Base-by-base conservation (phyloP, 2,329 filamentous ascomycete species). In the Fonsecaea pugnacius region DNA sequence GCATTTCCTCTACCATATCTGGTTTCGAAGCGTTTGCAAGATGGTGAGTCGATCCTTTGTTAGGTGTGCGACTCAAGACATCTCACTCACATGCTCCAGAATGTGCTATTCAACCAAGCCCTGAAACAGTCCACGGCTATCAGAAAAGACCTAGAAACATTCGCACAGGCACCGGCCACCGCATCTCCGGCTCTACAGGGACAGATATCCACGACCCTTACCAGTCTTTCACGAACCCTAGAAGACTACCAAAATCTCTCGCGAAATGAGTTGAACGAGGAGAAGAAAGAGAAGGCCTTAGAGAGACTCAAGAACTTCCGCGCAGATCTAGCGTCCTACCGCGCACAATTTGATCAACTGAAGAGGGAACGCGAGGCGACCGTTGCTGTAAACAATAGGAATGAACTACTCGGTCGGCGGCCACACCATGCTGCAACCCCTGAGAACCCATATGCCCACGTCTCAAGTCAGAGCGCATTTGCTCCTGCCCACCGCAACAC, bases 181-280 rank as follows among this genome's bases (percentile, higher is more conserved):
- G 82, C 83, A 55, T 88, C 87, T 46, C 82, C 85, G 53, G 85
- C 86, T 58, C 82, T 90, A 12, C 88, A 89, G 73, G 85, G 82
- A 80, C 90, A 92, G 77, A 86, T 92, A 69, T 89, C 89, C n/a
- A 89, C 88, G 21, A 91, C 91, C 14, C 80, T 96, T 33, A 88
- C 90, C 50, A 87, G 92, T 65, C 92, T 99, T 77, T 87, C 90
- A 53, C 91, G 95, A 66, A 96, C 92, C 0, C 84, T 99, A 69
- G 93, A 97, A 79, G 93, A 97, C 75, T 99, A 99, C 82, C 87
- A 90, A 73, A 85, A 85, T 61, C 87, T 96, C 33, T 90, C 93
- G 1, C 91, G 91, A 70, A 91, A 94, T 72, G 95, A 99, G 77
- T 87, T 96, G 35, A 93, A 96, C 62, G 85, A 90, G 4, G 89